Evolutionary conservation across 2,329 filamentous ascomycete genomes (phyloP), one percentile per base, ranked within the genome.

Genomic region (Calycina marina): DNA sequence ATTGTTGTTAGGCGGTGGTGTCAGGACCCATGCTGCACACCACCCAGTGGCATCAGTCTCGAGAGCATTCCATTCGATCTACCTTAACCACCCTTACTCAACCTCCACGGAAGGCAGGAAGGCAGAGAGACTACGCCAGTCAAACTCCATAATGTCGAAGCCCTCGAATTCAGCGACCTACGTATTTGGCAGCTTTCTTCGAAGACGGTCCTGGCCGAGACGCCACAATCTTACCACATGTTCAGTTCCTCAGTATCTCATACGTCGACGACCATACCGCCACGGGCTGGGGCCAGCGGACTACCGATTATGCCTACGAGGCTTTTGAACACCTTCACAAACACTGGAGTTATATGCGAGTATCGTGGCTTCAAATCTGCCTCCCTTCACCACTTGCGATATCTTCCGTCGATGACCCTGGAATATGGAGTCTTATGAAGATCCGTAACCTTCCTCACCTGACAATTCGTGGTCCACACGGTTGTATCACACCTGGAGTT

Each of bases 371-470:
- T 34, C 32, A 18, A 35, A 25, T 43, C 13, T 40, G 28, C 32
- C 30, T 41, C 18, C 37, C 30, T 30, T 38, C 4, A 11, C 29
- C 22, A 20, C 16, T 26, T 2, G 31, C 31, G 10, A 37, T 40
- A 40, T 38, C 36, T 24, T 42, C 38, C 17, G 37, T 42, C 25
- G 31, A 42, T 18, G 35, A 42, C 26, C 35, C 32, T 5, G 35
- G 35, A 18, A 17, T 40, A 35, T 42, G 29, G 35, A 42, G 34
- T 30, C 34, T 44, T 16, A 31, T 42, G 17, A 44, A 42, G 36
- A 31, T 43, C 16, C 32, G 32, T 35, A 25, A 29, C 32, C 34
- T 41, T 40, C 28, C 31, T 30, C 34, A 32, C 31, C 25, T 6
- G 20, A 22, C 20, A 8, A 22, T 22, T n/a, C 20, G 20, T n/a